phyloP scores from a whole-genome alignment of 768 basidiomycete genomes.

The Xerocomus brunneocitrinus region DNA sequence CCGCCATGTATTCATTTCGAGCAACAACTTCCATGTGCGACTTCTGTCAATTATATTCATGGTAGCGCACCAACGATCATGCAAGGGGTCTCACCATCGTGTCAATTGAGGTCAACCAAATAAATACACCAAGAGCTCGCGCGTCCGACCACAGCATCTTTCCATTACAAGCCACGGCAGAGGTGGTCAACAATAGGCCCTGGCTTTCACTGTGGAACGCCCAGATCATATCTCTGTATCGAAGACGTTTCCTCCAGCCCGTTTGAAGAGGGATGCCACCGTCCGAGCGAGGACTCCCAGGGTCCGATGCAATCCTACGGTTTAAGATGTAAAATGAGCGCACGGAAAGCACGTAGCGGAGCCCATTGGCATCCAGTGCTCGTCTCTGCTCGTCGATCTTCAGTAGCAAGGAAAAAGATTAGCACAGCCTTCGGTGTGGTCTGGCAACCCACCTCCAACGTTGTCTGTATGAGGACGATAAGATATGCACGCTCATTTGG shows the following conservation, averaged over 20 bases:
- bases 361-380: slow-evolving; percentile 87
- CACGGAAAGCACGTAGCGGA: slow-evolving; percentile 91
- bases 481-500: slow-evolving; percentile 81
- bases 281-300: slow-evolving; percentile 43
- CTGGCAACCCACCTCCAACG: slow-evolving; percentile 58
- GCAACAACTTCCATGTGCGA: slow-evolving; percentile 83
- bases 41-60: slow-evolving; percentile 44
- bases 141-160: slow-evolving; percentile 93
- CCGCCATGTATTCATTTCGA: slow-evolving; percentile 87
- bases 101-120: slow-evolving; percentile 84
- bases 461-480: slow-evolving; percentile 79
- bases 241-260: slow-evolving; percentile 68
- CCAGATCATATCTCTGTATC: slow-evolving; percentile 95
- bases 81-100: slow-evolving; percentile 54
- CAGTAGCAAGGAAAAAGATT: not conserved
- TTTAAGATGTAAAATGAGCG: slow-evolving; percentile 87
- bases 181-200: slow-evolving; percentile 70
- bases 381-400: slow-evolving; percentile 88
- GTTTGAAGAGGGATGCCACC: slow-evolving; percentile 41
- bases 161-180: slow-evolving; percentile 65
- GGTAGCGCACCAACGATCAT: not conserved
- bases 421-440: not conserved
- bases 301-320: slow-evolving; percentile 48
- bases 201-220: slow-evolving; percentile 95
- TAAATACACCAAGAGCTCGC: slow-evolving; percentile 74